Base-by-base conservation (phyloP, 768 basidiomycete genomes). In the Nidularia sp. region DNA sequence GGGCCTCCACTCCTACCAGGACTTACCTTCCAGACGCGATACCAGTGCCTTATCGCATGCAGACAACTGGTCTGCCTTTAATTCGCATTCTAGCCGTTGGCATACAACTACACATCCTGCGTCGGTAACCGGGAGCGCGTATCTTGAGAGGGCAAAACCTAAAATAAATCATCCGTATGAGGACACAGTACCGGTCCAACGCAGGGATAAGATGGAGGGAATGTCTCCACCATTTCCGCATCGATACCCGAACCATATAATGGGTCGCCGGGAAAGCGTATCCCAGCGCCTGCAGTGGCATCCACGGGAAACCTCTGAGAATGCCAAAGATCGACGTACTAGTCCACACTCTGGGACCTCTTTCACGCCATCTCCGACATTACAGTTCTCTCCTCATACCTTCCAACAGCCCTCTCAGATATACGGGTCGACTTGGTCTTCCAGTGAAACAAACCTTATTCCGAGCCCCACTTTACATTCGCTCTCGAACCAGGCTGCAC, bases 391-490 rank as follows among this genome's bases (percentile, higher is more conserved):
- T 29, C 52, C 65, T 13, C 70, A 73, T 29, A 65, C 67, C n/a
- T 78, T 75, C 54, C 66, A 71, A 48, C 59, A 63, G 33, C 53
- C 67, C 8, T 59, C 70, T 22, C 63, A 63, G n/a, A 69, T 69
- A 2, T 77, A 74, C 45, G 70, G 67, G 2, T 70, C 72, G 18
- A 55, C 66, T n/a, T 79, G 76, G 74, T 64, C 72, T 5, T 61
- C 72, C 3, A 63, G 57, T 10, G 67, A 69, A 34, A 59, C 56
- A 39, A 66, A 58, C 34, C 58, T 64, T 18, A 59, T 74, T 48
- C 62, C 61, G 13, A 70, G 71, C 7, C 68, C 70, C 1, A 68
- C 68, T 4, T 64, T 74, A 6, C 73, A 75, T 48, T 57, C 66
- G n/a, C 61, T 68, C 49, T 60, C 63, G 18, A 41, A 55, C 39